A percentile compares a stretch with the other conserved stretches of the same genome.
These are phyloP conservation scores for Cyclotella kingstonii DNA, from an alignment of 108 stramenopile genomes.

Conservation along the genomic window DNA sequence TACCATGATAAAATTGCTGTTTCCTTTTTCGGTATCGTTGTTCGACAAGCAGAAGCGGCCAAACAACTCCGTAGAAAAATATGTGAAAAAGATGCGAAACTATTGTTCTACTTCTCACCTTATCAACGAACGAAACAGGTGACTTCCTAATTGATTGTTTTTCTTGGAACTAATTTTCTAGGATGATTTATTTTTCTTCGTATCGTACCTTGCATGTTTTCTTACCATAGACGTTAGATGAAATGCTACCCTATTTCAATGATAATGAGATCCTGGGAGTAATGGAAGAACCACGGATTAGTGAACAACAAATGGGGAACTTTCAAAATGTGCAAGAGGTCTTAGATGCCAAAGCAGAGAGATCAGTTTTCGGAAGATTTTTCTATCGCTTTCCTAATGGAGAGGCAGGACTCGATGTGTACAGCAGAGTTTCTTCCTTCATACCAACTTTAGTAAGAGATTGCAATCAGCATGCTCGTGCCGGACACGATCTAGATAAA, in stretches of 20 bases:
- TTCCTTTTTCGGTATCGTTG: not conserved
- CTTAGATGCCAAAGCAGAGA: constrained; percentile 50
- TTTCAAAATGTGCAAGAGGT: constrained; percentile 60
- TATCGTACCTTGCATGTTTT: too few species aligned
- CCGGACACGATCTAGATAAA: constrained; percentile 32
- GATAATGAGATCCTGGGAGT: constrained; percentile 49
- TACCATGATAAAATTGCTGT: constrained; percentile 51
- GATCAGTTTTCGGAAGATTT: constrained; percentile 55
- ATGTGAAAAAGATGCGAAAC: constrained; percentile 28
- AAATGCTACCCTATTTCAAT: constrained; percentile 30
- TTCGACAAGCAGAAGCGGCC: constrained; percentile 22
- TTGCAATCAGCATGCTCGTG: constrained; percentile 45
- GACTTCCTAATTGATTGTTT: not conserved
- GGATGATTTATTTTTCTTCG: not conserved
- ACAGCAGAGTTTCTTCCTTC: constrained; percentile 55
- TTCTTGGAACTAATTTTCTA: not conserved
- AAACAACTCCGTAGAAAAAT: constrained; percentile 33
- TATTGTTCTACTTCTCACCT: constrained; percentile 47
- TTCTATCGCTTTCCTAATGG: constrained; percentile 60
- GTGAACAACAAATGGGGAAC: constrained; percentile 84
- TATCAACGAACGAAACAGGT: constrained; percentile 54
- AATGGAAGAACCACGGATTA: constrained; percentile 72
- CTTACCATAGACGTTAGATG: constrained; percentile 34
- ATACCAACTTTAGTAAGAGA: constrained; percentile 74
- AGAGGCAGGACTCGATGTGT: constrained; percentile 61